phyloP scores from a whole-genome alignment of 1,284 basidiomycete genomes.

The Irpex lacteus region DNA sequence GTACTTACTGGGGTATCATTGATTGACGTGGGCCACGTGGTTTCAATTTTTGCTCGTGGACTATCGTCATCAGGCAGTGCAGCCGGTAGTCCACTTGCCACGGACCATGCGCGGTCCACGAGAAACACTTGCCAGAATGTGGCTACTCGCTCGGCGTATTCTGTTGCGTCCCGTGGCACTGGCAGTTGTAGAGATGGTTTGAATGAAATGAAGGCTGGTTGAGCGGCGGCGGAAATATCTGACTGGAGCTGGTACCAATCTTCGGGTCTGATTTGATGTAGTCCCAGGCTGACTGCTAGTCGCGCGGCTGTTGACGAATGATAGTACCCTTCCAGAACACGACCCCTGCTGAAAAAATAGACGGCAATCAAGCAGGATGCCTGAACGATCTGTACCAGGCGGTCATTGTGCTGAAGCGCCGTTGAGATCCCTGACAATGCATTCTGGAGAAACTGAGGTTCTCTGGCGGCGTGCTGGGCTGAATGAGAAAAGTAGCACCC shows the following conservation, averaged over 20 bases:
- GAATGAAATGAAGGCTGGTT: constrained; percentile 14
- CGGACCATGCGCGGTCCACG: constrained; percentile 57
- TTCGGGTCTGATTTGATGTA: constrained; percentile 46
- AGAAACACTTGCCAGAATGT: constrained; percentile 63
- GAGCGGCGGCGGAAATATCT: constrained; percentile 18
- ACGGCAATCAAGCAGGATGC: constrained; percentile 58
- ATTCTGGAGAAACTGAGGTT: constrained; percentile 46
- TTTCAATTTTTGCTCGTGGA: constrained; percentile 46
- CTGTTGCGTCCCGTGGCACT: constrained; percentile 36
- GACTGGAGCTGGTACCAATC: constrained; percentile 26
- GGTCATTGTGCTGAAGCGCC: constrained; percentile 49
- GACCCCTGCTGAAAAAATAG: constrained; percentile 57
- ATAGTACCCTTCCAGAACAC: constrained; percentile 57
- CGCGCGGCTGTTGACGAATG: constrained; percentile 58
- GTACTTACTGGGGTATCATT: constrained; percentile 16
- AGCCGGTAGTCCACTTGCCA: constrained; percentile 49
- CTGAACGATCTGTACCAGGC: constrained; percentile 55
- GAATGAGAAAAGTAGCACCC: constrained; percentile 52
- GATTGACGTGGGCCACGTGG: constrained; percentile 46
- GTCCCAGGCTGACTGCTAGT: constrained; percentile 49
- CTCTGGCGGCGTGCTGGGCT: constrained; percentile 38
- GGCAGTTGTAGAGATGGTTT: constrained; percentile 33
- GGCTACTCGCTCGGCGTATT: constrained; percentile 46
- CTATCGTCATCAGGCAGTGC: constrained; percentile 51
- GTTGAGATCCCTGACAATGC: constrained; percentile 48